phyloP scores from a whole-genome alignment of 1,284 basidiomycete genomes.

The Earliella scabrosa region DNA sequence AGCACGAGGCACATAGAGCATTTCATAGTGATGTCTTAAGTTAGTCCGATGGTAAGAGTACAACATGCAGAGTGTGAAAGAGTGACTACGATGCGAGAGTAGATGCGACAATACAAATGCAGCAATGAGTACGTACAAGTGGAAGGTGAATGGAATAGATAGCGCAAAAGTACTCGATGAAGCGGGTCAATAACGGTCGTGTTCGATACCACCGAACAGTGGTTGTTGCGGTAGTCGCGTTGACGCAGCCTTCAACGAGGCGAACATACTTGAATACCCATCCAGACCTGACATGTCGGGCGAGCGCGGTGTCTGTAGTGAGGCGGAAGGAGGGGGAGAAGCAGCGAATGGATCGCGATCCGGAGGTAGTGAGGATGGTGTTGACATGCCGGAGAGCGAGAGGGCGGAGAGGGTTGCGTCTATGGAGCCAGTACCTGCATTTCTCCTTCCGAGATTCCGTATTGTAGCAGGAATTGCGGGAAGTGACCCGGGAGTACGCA shows the following conservation, averaged over 20 bases:
- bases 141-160: background rate
- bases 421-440: slow-evolving; percentile 13
- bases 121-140: background rate
- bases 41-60: slow-evolving; percentile 15
- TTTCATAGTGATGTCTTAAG: slow-evolving; percentile 2
- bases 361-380: background rate
- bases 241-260: slow-evolving; percentile 18
- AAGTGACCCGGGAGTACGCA: background rate
- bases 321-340: slow-evolving; percentile 9
- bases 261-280: slow-evolving; percentile 24
- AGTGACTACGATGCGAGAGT: slow-evolving; percentile 1
- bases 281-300: slow-evolving; percentile 13
- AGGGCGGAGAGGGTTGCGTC: slow-evolving; percentile 20
- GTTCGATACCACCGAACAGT: slow-evolving; percentile 11
- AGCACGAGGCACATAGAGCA: too few species aligned
- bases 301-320: background rate
- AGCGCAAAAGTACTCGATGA: background rate
- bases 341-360: slow-evolving; percentile 22
- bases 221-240: slow-evolving; percentile 17
- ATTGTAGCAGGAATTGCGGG: background rate
- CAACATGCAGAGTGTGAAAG: slow-evolving; percentile 15
- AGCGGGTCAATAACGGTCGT: background rate
- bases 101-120: slow-evolving; percentile 10
- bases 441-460: slow-evolving; percentile 15
- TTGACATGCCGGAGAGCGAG: slow-evolving; percentile 6